Conservation (phyloP, 345 rosid genomes). For the Geranium rotundifolium region DNA sequence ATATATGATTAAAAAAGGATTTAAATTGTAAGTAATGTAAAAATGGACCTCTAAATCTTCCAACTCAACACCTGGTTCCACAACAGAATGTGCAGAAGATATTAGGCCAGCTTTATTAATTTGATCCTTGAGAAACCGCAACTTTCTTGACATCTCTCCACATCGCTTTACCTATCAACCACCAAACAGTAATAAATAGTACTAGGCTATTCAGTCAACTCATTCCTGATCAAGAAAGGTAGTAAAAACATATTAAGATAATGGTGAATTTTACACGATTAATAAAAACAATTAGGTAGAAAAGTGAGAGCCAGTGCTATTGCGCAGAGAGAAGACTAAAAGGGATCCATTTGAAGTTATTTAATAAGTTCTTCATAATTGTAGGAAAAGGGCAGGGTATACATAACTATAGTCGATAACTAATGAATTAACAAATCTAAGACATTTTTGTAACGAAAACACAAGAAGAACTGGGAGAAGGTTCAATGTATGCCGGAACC, state of each 20-base stretch:
- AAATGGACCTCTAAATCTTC: conserved; percentile 77
- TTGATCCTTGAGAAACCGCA: conserved; percentile 84
- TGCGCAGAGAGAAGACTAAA: neutral
- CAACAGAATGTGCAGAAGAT: conserved; percentile 42
- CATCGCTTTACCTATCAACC: conserved; percentile 74
- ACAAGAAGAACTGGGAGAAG: neutral
- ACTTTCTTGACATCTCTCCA: conserved; percentile 93
- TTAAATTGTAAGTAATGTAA: no score
- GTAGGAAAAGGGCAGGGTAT: neutral
- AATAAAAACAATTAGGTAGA: neutral
- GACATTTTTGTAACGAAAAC: neutral
- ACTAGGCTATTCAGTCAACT: conserved; percentile 17
- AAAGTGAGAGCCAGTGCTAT: neutral
- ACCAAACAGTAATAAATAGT: neutral
- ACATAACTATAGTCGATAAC: neutral
- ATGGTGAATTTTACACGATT: neutral
- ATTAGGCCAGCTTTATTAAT: conserved; percentile 72
- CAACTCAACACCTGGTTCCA: conserved; percentile 69
- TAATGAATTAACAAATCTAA: neutral
- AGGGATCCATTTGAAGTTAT: neutral
- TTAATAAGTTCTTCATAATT: neutral
- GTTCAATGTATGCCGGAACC: neutral
- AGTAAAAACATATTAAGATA: no score
- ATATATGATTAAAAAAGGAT: no score
- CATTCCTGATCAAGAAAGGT: neutral